Base-by-base conservation (phyloP, 1,139 yeast species). In the Suhomyces coccinellae region DNA sequence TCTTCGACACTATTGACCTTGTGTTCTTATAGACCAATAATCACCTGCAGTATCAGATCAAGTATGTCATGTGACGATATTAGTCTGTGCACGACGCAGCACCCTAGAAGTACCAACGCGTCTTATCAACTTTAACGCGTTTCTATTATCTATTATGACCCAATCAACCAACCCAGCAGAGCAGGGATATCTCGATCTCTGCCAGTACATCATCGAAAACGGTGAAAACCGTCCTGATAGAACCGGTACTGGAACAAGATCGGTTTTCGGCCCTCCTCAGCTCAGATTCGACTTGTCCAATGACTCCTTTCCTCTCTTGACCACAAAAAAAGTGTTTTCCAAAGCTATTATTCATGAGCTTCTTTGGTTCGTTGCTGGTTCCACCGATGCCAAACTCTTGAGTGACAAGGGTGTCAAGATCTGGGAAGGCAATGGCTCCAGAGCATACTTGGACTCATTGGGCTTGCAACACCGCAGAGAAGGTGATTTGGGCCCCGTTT, bases 391-490 rank as follows among this genome's bases (percentile, higher is more conserved):
- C 22, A 85, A 84, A 55, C 74, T 79, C 53, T 72, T 93, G 38
- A 71, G 85, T 15, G 95, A 85, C 4, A 79, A 86, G 54, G 97
- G 96, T 27, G 95, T 93, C 16, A 90, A 83, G 61, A 93, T 93
- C 46, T 93, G 99, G 99, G 98, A 95, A 65, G 99, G 99, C 16
- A 95, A 93, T 61, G 99, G 99, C n/a, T 87, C 96, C 26, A 76
- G 97, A 52, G 96, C 89, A 65, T 93, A 81, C 63, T 72, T 93
- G 47, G 98, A 93, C 62, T 77, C 81, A 10, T 69, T 90, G 34
- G 99, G 99, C 0, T 76, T 93, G 40, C 75, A 77, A 0, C 75
- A 87, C 48, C 82, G 97, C 59, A 76, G 93, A 51, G 97, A 83
- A 57, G 98, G 98, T 45, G 99, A 93, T 66, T 69, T 93, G 56